phyloP scores from a whole-genome alignment of 345 rosid species.

The Citrus sp. region DNA sequence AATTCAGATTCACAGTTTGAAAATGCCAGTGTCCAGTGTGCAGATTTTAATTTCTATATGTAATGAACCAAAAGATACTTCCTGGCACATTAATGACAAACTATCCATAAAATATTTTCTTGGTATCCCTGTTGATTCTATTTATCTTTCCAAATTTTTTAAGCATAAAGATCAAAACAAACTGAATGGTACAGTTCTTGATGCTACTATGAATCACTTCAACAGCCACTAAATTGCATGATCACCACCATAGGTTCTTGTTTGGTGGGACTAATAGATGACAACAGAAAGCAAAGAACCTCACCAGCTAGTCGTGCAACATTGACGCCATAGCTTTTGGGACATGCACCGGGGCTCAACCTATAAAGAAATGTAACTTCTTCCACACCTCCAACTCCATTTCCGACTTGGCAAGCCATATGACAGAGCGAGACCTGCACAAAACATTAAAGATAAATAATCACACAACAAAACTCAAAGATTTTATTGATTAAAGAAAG shows the following conservation, averaged over 20 bases:
- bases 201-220: neutral
- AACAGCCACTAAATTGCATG: neutral
- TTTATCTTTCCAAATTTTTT: neutral
- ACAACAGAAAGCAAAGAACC: constrained; percentile 1
- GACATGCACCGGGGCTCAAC: constrained; percentile 81
- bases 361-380: constrained; percentile 91
- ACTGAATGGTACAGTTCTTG: neutral
- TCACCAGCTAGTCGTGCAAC: constrained; percentile 97
- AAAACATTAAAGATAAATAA: neutral
- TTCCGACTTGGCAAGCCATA: constrained; percentile 90
- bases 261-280: neutral
- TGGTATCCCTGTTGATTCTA: neutral
- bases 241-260: neutral
- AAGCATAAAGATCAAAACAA: neutral
- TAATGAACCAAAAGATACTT: neutral
- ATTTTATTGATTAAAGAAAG: neutral
- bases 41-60: neutral
- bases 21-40: neutral
- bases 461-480: neutral
- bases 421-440: constrained; percentile 84
- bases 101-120: neutral
- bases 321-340: constrained; percentile 95
- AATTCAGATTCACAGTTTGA: neutral
- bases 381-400: constrained; percentile 57
- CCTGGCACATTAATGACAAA: neutral